phyloP scores from a whole-genome alignment of 2,329 filamentous ascomycete genomes.

The Escovopsis weberi region DNA sequence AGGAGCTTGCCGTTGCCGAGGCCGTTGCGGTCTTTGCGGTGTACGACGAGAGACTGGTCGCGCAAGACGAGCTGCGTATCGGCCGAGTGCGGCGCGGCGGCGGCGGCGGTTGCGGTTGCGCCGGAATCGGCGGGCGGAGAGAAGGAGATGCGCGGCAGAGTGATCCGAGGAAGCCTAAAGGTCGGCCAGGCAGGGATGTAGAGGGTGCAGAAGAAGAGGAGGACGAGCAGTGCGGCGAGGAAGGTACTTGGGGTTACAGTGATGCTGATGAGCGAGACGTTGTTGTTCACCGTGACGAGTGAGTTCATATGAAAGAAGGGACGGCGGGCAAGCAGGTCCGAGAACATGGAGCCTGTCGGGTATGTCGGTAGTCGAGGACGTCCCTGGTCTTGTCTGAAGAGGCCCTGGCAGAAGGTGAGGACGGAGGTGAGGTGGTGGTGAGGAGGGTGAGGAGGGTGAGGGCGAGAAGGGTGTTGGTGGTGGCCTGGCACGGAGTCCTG shows the following conservation, averaged over 20 bases:
- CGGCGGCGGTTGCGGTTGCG: constrained; percentile 8
- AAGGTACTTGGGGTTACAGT: constrained; percentile 44
- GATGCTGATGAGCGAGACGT: constrained; percentile 45
- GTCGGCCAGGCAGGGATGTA: constrained; percentile 26
- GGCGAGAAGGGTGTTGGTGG: neutral
- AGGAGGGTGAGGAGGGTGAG: neutral
- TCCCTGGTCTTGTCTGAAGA: neutral
- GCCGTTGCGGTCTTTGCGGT: constrained; percentile 13
- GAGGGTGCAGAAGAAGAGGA: constrained; percentile 35
- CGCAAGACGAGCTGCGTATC: constrained; percentile 17
- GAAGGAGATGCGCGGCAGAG: constrained; percentile 15
- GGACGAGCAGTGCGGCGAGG: constrained; percentile 34
- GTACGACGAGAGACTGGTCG: constrained; percentile 18
- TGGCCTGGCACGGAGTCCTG: neutral
- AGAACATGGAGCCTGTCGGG: neutral
- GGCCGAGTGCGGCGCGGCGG: constrained; percentile 11
- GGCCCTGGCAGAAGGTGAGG: neutral
- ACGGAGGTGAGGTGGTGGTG: neutral
- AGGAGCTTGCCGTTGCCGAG: neutral
- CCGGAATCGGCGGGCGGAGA: neutral
- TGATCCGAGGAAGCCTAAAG: constrained; percentile 19
- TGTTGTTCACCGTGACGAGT: constrained; percentile 45
- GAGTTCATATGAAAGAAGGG: constrained; percentile 34
- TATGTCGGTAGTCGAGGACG: neutral
- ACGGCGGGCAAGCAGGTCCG: constrained; percentile 1